Conservation (phyloP, 208 protist species). For the Leptomonas pyrrhocoris region DNA sequence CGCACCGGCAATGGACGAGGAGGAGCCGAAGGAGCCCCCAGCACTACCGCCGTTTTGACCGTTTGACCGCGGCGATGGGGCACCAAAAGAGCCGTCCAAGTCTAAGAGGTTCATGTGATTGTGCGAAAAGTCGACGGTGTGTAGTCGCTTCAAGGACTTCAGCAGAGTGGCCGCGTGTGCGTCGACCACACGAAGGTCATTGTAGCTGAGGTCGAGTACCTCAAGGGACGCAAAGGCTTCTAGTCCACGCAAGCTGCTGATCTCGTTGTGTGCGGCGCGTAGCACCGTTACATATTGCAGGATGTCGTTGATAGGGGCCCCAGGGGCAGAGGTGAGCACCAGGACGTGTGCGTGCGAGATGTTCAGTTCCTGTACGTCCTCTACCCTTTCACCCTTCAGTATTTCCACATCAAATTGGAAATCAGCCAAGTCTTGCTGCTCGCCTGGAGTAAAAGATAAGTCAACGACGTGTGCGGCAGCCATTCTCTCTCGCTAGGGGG, state of each 20-base stretch:
- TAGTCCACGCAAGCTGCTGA: conserved; percentile 63
- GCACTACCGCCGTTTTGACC: not conserved
- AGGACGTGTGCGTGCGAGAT: conserved; percentile 33
- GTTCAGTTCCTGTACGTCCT: conserved; percentile 34
- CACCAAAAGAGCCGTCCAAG: conserved; percentile 33
- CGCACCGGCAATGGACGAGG: not conserved
- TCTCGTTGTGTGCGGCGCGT: conserved; percentile 61
- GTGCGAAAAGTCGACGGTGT: conserved; percentile 63
- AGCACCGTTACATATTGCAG: conserved; percentile 67
- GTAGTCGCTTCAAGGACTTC: conserved; percentile 47
- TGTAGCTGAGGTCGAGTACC: conserved; percentile 80
- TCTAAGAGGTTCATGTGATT: conserved; percentile 70
- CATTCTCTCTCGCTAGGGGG: not conserved
- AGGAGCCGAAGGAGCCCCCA: conserved; percentile 1
- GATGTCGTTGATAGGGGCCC: conserved; percentile 29
- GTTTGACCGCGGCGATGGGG: conserved; percentile 13
- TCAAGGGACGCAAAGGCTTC: conserved; percentile 68
- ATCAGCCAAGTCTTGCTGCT: conserved; percentile 35
- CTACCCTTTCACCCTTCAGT: conserved; percentile 4
- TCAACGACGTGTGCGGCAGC: conserved; percentile 25
- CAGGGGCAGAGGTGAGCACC: conserved; percentile 36
- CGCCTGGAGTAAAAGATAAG: conserved; percentile 27
- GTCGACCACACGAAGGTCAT: conserved; percentile 69
- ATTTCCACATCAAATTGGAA: conserved; percentile 20
- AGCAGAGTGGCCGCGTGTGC: conserved; percentile 53